phyloP scores from a whole-genome alignment of 371 early-diverging fungal species.

The Dichotomocladium elegans region DNA sequence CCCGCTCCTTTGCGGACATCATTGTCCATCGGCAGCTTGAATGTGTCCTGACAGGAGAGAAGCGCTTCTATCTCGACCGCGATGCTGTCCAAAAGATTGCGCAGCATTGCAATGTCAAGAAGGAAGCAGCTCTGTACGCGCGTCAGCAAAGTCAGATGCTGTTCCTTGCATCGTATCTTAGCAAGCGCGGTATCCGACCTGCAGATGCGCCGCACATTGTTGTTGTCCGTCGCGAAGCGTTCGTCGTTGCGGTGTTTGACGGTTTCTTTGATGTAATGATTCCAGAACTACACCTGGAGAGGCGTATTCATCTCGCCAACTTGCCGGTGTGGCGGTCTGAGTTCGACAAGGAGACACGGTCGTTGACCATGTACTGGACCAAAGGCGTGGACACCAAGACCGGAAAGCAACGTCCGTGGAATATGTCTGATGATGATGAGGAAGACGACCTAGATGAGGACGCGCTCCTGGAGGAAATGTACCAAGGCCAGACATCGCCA shows the following conservation, averaged over 20 bases:
- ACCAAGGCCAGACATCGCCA: constrained; percentile 3
- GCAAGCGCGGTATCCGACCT: constrained; percentile 17
- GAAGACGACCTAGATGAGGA: constrained; percentile 30
- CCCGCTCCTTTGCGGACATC: constrained; percentile 92
- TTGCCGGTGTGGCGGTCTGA: constrained; percentile 40
- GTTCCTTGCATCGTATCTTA: constrained; percentile 58
- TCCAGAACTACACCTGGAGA: constrained; percentile 58
- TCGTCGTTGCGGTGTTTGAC: constrained; percentile 42
- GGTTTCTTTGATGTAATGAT: constrained; percentile 60
- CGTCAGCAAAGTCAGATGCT: constrained; percentile 68
- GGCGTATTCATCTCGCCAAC: constrained; percentile 42
- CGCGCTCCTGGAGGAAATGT: constrained; percentile 27
- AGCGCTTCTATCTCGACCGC: constrained; percentile 46
- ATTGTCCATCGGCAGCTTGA: constrained; percentile 85
- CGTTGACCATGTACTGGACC: constrained; percentile 55
- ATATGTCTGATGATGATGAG: constrained; percentile 27
- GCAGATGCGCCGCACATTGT: constrained; percentile 11
- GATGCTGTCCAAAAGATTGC: constrained; percentile 51
- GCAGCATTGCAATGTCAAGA: constrained; percentile 70
- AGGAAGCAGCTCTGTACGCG: constrained; percentile 65
- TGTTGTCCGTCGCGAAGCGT: constrained; percentile 32
- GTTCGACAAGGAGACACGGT: constrained; percentile 28
- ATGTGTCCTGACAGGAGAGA: constrained; percentile 18
- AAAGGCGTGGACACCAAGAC: constrained; percentile 39
- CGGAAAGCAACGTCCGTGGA: constrained; percentile 10